A percentile compares a stretch with the other conserved stretches of the same genome.
Evolutionary conservation across 345 rosid genomes (phyloP).

Genomic region (Hibiscus mutabilis): DNA sequence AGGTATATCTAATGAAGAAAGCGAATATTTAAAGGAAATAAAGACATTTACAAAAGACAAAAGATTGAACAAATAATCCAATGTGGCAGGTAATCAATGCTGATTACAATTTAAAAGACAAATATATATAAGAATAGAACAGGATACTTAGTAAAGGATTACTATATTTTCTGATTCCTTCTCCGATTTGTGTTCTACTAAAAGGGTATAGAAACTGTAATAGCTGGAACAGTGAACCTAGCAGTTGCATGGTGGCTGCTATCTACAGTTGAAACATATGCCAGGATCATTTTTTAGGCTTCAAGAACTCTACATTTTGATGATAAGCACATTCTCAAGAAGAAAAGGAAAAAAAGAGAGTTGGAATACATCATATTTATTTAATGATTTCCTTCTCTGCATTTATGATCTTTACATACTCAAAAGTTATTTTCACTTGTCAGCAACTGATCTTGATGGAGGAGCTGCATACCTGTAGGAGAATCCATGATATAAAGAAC

Average conservation of each 20-base stretch:
- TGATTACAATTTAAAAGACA: neutral
- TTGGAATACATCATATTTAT: too few species aligned
- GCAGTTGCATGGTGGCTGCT: too few species aligned
- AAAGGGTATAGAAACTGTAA: conserved; percentile 39
- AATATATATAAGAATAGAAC: neutral
- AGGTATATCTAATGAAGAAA: conserved; percentile 16
- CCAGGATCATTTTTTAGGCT: too few species aligned
- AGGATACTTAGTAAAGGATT: neutral
- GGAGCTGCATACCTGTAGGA: conserved; percentile 33
- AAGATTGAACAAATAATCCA: neutral
- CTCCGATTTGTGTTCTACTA: neutral
- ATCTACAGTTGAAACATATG: too few species aligned
- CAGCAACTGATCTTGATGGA: conserved; percentile 15
- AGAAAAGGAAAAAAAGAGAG: neutral
- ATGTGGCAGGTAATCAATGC: neutral
- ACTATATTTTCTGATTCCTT: neutral
- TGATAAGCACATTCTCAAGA: too few species aligned
- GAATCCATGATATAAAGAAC: conserved; percentile 23
- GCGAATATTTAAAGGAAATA: neutral
- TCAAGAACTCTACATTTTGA: too few species aligned
- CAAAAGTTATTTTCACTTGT: conserved; percentile 11
- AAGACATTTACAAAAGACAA: neutral
- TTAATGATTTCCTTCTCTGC: too few species aligned
- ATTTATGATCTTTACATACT: neutral
- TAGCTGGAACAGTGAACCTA: conserved; percentile 43